Evolutionary conservation across 2,329 filamentous ascomycete genomes (phyloP).

Genomic region (Golovinomyces cichoracearum): DNA sequence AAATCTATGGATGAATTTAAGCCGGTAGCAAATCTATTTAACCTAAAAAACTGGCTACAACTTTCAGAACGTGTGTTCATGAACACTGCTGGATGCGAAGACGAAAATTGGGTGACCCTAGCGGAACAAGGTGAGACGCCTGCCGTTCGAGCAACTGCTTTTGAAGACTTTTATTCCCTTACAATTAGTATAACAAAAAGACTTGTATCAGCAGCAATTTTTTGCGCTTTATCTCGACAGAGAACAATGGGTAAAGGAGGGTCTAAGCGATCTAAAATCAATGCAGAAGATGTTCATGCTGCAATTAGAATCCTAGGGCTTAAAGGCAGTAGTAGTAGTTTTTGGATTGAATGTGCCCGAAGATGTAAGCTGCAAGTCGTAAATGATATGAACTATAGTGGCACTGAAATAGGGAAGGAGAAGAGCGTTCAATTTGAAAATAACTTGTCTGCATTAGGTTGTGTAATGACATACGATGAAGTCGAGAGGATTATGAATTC

Average conservation of each 20-base stretch:
- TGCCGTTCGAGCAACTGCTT: slow-evolving; percentile 44
- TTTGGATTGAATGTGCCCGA: slow-evolving; percentile 26
- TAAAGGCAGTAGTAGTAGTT: slow-evolving; percentile 19
- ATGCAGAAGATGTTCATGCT: slow-evolving; percentile 20
- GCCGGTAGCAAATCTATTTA: slow-evolving; percentile 30
- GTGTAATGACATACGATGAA: slow-evolving; percentile 16
- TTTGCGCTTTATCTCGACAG: slow-evolving; percentile 43
- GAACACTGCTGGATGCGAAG: slow-evolving; percentile 32
- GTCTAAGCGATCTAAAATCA: slow-evolving; percentile 12
- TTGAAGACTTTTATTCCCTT: slow-evolving; percentile 51
- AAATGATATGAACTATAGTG: slow-evolving; percentile 12
- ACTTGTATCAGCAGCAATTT: slow-evolving; percentile 41
- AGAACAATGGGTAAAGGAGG: slow-evolving; percentile 19
- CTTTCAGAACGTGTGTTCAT: slow-evolving; percentile 48
- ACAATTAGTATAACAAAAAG: slow-evolving; percentile 40
- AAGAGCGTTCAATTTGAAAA: background rate
- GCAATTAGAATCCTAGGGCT: slow-evolving; percentile 29
- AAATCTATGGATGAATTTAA: slow-evolving; percentile 15
- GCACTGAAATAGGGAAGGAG: slow-evolving; percentile 1
- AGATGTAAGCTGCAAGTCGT: slow-evolving; percentile 26
- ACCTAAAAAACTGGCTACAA: slow-evolving; percentile 31
- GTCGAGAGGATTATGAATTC: slow-evolving; percentile 9
- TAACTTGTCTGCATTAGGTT: background rate
- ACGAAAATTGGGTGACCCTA: slow-evolving; percentile 41
- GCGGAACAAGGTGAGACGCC: slow-evolving; percentile 30